A percentile compares a stretch with the other conserved stretches of the same genome.
Evolutionary conservation across 345 rosid genomes (phyloP).

Genomic region (Geranium brycei): DNA sequence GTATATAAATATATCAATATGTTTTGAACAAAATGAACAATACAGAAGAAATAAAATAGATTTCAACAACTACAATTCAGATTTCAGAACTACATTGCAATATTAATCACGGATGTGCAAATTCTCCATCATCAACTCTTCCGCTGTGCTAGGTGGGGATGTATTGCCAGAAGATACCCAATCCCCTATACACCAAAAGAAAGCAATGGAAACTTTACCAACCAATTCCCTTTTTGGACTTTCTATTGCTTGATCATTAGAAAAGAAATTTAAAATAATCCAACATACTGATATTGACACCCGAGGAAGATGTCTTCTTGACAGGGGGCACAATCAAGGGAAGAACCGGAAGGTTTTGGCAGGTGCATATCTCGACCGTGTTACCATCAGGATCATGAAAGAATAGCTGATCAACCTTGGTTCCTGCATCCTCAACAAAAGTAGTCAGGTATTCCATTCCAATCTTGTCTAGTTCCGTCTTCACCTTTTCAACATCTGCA

Average conservation of each 20-base stretch:
- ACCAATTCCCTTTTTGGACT: no score
- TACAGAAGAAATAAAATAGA: background rate
- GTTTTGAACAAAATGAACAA: no score
- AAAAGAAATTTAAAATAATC: no score
- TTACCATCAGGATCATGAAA: conserved; percentile 9
- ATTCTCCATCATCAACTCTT: background rate
- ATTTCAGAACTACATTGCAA: background rate
- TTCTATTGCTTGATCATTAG: no score
- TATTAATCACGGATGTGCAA: background rate
- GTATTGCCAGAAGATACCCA: background rate
- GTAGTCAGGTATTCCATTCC: conserved; percentile 2
- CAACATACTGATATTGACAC: no score
- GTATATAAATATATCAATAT: no score
- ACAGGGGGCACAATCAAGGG: background rate
- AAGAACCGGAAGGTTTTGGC: conserved; percentile 1
- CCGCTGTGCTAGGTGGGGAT: no score
- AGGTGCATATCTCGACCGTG: conserved; percentile 6
- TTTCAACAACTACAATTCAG: background rate
- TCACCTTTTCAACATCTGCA: conserved; percentile 5
- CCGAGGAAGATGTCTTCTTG: background rate
- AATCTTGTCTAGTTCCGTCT: conserved; percentile 1
- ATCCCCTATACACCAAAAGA: background rate
- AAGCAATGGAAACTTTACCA: background rate
- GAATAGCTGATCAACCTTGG: conserved; percentile 3
- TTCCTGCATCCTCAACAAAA: conserved; percentile 2